Evolutionary conservation across 2,329 filamentous ascomycete species (phyloP), one percentile per base, ranked within the genome.

Genomic region (Pseudocercospora macadamiae): DNA sequence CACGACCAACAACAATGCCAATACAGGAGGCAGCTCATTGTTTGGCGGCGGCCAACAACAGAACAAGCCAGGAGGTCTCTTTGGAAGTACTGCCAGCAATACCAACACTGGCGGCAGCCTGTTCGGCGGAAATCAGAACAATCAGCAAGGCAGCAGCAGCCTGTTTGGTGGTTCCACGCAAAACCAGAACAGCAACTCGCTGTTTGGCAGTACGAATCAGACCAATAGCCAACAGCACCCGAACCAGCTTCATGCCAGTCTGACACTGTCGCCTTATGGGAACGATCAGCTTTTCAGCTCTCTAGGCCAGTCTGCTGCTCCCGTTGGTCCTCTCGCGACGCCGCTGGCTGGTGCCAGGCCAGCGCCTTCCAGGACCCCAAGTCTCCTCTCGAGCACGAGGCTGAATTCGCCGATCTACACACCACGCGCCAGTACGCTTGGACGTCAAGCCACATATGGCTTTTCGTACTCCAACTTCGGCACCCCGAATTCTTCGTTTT

Each of bases 401-500:
- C 51, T 71, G 76, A 83, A 96, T 65, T 93, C 91, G 47, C 91
- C 92, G 0, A 85, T 86, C 47, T 90, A 90, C 30, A 87, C 90
- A 7, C 89, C 89, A 19, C 89, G 92, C 54, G 64, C 63, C 16
- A 66, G 68, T 49, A 64, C 65, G 9, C 26, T 70, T 26, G 68
- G 68, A n/a, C 59, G 68, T 21, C 63, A 55, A 19, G 62, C 54
- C 45, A 91, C 91, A 4, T 97, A 91, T 71, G 93, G 93, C 2
- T 96, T 97, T 73, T 92, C 89, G 1, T 97, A 97, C 76, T 70
- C 92, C 64, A 92, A 88, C 2, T 96, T 96, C 68, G 91, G 91
- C 44, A 93, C 89, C 1, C 92, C 93, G 4, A 86, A 81, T 32
- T 72, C 71, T 25, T 67, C 67, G 4, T 71, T 60, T 55, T 68